Evolutionary conservation across 1,284 basidiomycete species (phyloP).

Genomic region (Ustilago vetiveriae): DNA sequence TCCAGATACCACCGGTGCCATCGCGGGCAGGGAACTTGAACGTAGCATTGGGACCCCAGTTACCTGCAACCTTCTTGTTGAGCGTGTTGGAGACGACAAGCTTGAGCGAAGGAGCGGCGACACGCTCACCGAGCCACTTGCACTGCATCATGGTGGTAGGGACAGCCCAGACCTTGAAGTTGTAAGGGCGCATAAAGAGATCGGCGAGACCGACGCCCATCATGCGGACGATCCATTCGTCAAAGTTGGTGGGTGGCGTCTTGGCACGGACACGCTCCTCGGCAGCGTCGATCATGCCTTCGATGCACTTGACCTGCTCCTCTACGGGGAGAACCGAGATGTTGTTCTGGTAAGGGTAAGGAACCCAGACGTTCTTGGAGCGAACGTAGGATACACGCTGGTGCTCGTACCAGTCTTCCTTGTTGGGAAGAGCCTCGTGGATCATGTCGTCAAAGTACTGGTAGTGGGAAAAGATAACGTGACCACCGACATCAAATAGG

Average conservation of each 20-base stretch:
- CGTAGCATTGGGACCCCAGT: constrained; percentile 72
- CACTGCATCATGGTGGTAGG: constrained; percentile 72
- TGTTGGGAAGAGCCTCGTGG: constrained; percentile 69
- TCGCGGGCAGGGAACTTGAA: constrained; percentile 72
- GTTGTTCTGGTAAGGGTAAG: constrained; percentile 71
- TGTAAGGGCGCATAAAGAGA: constrained; percentile 72
- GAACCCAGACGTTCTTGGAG: constrained; percentile 70
- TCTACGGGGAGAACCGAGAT: constrained; percentile 70
- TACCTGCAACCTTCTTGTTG: constrained; percentile 70
- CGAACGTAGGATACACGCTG: constrained; percentile 72
- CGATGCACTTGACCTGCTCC: constrained; percentile 70
- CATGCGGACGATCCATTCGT: constrained; percentile 71
- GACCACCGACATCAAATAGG: constrained; percentile 71
- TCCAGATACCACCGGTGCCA: constrained; percentile 72
- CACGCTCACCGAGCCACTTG: constrained; percentile 72
- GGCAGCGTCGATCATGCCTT: constrained; percentile 70
- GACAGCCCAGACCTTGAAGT: constrained; percentile 72
- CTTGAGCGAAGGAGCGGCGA: constrained; percentile 71
- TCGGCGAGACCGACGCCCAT: constrained; percentile 71
- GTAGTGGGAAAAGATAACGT: constrained; percentile 73
- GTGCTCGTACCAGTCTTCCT: constrained; percentile 70
- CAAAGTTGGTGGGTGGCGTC: constrained; percentile 68
- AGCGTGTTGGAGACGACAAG: constrained; percentile 71
- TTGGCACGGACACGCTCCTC: constrained; percentile 66
- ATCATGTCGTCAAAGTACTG: constrained; percentile 71